A percentile compares a stretch with the other conserved stretches of the same genome.
Evolutionary conservation across 1,284 basidiomycete genomes (phyloP).

Genomic region (Ceratobasidium sp.): DNA sequence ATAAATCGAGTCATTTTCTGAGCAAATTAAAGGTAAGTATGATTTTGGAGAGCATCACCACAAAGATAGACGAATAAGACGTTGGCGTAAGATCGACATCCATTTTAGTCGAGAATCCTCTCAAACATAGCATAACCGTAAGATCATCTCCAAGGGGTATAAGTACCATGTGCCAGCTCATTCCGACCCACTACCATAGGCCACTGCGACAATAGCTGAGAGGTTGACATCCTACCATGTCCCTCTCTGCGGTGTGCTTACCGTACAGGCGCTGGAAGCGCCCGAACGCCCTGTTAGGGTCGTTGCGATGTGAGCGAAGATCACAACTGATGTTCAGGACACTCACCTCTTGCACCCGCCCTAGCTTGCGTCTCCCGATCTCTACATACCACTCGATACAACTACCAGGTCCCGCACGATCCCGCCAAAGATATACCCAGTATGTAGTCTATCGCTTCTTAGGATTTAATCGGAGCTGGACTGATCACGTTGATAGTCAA

Average conservation of each 20-base stretch:
- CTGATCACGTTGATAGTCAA: slow-evolving; percentile 18
- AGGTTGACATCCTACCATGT: slow-evolving; percentile 19
- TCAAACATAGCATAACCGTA: not conserved
- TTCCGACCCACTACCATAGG: slow-evolving; percentile 13
- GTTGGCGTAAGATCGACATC: slow-evolving; percentile 25
- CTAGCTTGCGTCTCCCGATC: slow-evolving; percentile 10
- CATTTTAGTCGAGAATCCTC: slow-evolving; percentile 20
- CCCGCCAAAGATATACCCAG: slow-evolving; percentile 34
- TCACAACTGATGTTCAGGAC: slow-evolving; percentile 25
- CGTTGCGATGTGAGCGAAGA: slow-evolving; percentile 18
- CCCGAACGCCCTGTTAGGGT: slow-evolving; percentile 11
- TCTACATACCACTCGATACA: slow-evolving; percentile 23
- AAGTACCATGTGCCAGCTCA: slow-evolving; percentile 23
- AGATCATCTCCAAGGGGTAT: slow-evolving; percentile 2
- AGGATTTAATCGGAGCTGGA: not conserved
- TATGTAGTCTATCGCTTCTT: not conserved
- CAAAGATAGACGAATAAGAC: not conserved
- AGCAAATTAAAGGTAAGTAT: not conserved
- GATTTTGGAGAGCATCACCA: not conserved
- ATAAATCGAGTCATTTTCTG: not conserved
- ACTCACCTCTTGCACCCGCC: not conserved
- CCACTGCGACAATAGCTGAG: slow-evolving; percentile 18
- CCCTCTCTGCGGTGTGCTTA: slow-evolving; percentile 28
- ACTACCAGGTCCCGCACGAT: slow-evolving; percentile 22
- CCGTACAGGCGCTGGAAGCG: slow-evolving; percentile 30